phyloP scores from a whole-genome alignment of 1,139 yeast species.

The Hemisphaericaspora xylofermentans region DNA sequence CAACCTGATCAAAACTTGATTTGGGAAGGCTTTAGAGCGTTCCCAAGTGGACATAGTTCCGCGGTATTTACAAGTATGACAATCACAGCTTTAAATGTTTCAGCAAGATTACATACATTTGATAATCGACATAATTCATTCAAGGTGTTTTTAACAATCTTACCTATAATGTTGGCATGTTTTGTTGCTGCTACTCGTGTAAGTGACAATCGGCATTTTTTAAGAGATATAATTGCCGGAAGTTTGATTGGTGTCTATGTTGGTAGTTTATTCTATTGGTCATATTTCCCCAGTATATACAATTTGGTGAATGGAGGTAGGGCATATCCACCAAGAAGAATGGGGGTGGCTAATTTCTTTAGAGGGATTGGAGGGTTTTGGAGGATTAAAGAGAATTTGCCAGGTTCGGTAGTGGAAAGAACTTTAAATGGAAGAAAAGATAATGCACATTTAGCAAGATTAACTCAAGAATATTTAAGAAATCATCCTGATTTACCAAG shows the following conservation, averaged over 20 bases:
- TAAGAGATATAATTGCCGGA: conserved; percentile 45
- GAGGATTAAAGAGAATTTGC: conserved; percentile 25
- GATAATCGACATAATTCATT: conserved; percentile 37
- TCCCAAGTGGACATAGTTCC: conserved; percentile 54
- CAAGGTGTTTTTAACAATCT: conserved; percentile 32
- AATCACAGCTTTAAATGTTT: conserved; percentile 34
- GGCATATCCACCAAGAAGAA: conserved; percentile 48
- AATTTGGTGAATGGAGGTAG: conserved; percentile 33
- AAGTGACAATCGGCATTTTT: conserved; percentile 50
- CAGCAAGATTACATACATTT: conserved; percentile 37
- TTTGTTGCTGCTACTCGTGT: conserved; percentile 43
- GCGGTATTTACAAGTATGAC: conserved; percentile 47
- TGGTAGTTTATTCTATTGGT: conserved; percentile 35
- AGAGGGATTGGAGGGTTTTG: conserved; percentile 34
- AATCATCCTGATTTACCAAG: conserved; percentile 1
- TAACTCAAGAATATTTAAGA: conserved; percentile 7
- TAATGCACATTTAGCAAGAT: conserved; percentile 6
- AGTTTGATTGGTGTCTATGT: conserved; percentile 35
- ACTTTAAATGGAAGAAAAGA: conserved; percentile 13
- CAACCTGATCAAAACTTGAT: conserved; percentile 27
- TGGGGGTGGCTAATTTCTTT: conserved; percentile 27
- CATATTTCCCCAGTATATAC: conserved; percentile 43
- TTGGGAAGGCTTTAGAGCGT: conserved; percentile 49
- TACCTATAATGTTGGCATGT: conserved; percentile 38
- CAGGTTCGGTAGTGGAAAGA: conserved; percentile 20